phyloP scores from a whole-genome alignment of 2,329 filamentous ascomycete genomes.

The Scedosporium minutisporum region DNA sequence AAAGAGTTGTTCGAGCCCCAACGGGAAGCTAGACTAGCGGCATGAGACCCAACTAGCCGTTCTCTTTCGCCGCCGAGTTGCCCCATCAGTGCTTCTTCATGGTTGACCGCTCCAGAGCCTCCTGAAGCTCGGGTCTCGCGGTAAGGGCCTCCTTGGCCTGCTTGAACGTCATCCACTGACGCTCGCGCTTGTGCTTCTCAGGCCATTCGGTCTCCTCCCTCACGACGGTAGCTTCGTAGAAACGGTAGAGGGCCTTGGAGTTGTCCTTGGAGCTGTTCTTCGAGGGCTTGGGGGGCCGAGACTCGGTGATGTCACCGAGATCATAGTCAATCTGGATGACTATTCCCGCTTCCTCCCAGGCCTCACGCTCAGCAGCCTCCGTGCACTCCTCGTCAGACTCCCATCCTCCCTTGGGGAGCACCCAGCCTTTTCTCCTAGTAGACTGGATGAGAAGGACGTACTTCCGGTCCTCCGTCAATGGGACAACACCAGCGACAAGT shows the following conservation, averaged over 20 bases:
- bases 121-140: slow-evolving; percentile 74
- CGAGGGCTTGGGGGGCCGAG: slow-evolving; percentile 70
- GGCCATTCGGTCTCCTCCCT: slow-evolving; percentile 85
- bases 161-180: slow-evolving; percentile 79
- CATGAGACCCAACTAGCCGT: no score
- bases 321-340: slow-evolving; percentile 75
- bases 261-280: slow-evolving; percentile 59
- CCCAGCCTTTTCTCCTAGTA: slow-evolving; percentile 84
- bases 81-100: slow-evolving; percentile 35
- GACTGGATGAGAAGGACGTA: slow-evolving; percentile 92
- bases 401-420: slow-evolving; percentile 96
- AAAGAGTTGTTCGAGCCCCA: no score
- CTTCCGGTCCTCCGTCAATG: slow-evolving; percentile 74
- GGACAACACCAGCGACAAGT: slow-evolving; percentile 88
- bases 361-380: slow-evolving; percentile 78
- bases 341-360: slow-evolving; percentile 97
- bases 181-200: slow-evolving; percentile 81
- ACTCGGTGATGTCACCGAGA: slow-evolving; percentile 78
- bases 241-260: slow-evolving; percentile 59
- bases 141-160: slow-evolving; percentile 72
- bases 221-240: slow-evolving; percentile 81
- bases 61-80: neutral
- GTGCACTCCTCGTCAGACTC: slow-evolving; percentile 85
- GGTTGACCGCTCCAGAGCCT: slow-evolving; percentile 75
- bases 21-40: no score